Percentiles rank a stretch among this genome's conserved stretches.
phyloP scores from a whole-genome alignment of 805 yeast genomes.

The Isabelozyma heimii region DNA sequence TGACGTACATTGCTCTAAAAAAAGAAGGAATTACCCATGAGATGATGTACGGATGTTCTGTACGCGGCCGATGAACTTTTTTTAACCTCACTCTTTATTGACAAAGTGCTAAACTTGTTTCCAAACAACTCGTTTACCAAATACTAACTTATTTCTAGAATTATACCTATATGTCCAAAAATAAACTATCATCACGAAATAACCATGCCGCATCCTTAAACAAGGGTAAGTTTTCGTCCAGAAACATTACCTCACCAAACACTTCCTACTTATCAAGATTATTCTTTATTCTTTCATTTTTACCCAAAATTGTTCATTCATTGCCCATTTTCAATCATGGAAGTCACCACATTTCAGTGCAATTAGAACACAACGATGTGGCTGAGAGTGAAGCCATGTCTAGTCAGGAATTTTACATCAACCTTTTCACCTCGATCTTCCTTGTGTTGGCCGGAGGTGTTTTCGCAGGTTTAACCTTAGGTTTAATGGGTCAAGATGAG shows the following conservation, averaged over 20 bases:
- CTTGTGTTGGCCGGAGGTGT: constrained; percentile 80
- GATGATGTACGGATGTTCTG: too few relatives aligned
- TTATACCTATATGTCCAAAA: constrained; percentile 15
- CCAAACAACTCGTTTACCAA: too few relatives aligned
- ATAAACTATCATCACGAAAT: constrained; percentile 23
- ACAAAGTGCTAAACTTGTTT: too few relatives aligned
- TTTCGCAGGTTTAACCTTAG: constrained; percentile 93
- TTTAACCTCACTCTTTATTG: too few relatives aligned
- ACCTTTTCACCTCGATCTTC: constrained; percentile 51
- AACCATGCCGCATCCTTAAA: constrained; percentile 23
- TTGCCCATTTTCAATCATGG: constrained; percentile 24
- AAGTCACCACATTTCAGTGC: not conserved
- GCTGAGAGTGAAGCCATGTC: constrained; percentile 19
- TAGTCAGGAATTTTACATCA: constrained; percentile 42
- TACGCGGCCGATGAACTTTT: too few relatives aligned
- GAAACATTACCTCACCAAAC: not conserved
- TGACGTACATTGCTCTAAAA: too few relatives aligned
- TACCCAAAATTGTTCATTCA: constrained; percentile 32
- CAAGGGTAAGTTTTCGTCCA: constrained; percentile 1
- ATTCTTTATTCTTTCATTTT: constrained; percentile 28
- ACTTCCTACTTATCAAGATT: constrained; percentile 19
- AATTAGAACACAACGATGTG: constrained; percentile 5
- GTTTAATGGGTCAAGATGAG: constrained; percentile 97
- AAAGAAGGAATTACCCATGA: too few relatives aligned
- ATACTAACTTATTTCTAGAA: not conserved